Conservation (phyloP, 129 eudicot species). For the Cynara cardunculus region DNA sequence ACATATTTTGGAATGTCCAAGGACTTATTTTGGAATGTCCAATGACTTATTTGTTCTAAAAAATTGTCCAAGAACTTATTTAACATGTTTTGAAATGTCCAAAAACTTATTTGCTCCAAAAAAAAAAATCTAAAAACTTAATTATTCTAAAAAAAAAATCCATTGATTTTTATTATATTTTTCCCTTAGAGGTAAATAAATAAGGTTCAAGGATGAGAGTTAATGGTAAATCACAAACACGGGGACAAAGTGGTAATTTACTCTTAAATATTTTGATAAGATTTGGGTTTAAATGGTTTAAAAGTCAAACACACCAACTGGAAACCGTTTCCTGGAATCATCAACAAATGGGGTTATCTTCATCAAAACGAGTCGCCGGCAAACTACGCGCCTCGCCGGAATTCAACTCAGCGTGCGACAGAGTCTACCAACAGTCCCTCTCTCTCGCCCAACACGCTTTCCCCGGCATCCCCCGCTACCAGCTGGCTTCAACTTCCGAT, state of each 20-base stretch:
- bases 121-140: too few relatives aligned
- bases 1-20: too few relatives aligned
- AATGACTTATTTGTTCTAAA: too few relatives aligned
- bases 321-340: neutral
- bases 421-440: slow-evolving; percentile 43
- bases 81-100: too few relatives aligned
- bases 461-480: slow-evolving; percentile 71
- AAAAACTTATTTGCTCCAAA: too few relatives aligned
- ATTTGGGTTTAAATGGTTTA: neutral
- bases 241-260: neutral
- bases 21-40: too few relatives aligned
- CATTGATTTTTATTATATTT: too few relatives aligned
- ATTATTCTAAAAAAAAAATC: too few relatives aligned
- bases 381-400: slow-evolving; percentile 46
- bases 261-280: too few relatives aligned
- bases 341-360: slow-evolving; percentile 50
- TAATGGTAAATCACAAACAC: too few relatives aligned
- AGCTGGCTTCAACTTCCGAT: slow-evolving; percentile 53
- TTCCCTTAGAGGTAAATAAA: too few relatives aligned
- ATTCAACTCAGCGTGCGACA: slow-evolving; percentile 58
- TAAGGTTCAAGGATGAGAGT: neutral
- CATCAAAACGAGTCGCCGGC: slow-evolving; percentile 49
- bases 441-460: slow-evolving; percentile 61
- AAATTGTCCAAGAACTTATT: too few relatives aligned
- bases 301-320: neutral